Percentiles rank a stretch among this genome's conserved stretches.
Evolutionary conservation across 2,329 filamentous ascomycete genomes (phyloP).

Genomic region (Cladosporium colombiae): DNA sequence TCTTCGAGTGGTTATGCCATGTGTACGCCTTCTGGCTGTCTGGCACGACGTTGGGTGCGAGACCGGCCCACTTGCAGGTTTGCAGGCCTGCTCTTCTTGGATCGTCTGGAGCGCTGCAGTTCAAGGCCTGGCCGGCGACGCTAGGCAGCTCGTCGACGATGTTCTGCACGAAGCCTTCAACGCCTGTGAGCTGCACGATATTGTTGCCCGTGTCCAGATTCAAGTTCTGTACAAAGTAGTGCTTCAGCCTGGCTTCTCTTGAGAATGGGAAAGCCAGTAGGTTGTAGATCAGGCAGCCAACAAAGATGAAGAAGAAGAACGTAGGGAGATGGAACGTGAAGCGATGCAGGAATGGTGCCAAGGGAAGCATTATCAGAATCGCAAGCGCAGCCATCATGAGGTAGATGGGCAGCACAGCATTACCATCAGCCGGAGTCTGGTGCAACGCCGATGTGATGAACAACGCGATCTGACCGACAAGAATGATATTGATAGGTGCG

Average conservation of each 20-base stretch:
- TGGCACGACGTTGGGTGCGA: conserved; percentile 64
- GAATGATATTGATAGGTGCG: conserved; percentile 73
- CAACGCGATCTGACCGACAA: conserved; percentile 75
- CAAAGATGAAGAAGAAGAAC: conserved; percentile 71
- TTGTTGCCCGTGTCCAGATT: conserved; percentile 72
- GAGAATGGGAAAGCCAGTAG: conserved; percentile 88
- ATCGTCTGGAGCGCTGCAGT: conserved; percentile 43
- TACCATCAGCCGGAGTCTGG: conserved; percentile 85
- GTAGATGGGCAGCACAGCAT: conserved; percentile 69
- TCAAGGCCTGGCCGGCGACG: conserved; percentile 58
- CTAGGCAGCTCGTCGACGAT: conserved; percentile 72
- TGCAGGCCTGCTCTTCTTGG: conserved; percentile 54
- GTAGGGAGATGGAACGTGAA: conserved; percentile 79
- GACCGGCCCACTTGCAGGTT: conserved; percentile 71
- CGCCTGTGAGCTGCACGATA: conserved; percentile 67
- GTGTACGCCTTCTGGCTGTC: conserved; percentile 8
- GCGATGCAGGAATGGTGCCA: conserved; percentile 83
- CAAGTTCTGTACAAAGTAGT: conserved; percentile 81
- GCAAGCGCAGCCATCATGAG: conserved; percentile 67
- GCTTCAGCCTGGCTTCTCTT: conserved; percentile 73
- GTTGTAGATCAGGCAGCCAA: conserved; percentile 81
- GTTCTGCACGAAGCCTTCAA: conserved; percentile 65
- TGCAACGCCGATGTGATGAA: conserved; percentile 69
- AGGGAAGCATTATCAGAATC: conserved; percentile 71
- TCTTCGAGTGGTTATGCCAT: conserved; percentile 18